Percentiles rank a stretch among this genome's conserved stretches.
Evolutionary conservation across 1,139 yeast species (phyloP).

Genomic region (Diutina rugosa): DNA sequence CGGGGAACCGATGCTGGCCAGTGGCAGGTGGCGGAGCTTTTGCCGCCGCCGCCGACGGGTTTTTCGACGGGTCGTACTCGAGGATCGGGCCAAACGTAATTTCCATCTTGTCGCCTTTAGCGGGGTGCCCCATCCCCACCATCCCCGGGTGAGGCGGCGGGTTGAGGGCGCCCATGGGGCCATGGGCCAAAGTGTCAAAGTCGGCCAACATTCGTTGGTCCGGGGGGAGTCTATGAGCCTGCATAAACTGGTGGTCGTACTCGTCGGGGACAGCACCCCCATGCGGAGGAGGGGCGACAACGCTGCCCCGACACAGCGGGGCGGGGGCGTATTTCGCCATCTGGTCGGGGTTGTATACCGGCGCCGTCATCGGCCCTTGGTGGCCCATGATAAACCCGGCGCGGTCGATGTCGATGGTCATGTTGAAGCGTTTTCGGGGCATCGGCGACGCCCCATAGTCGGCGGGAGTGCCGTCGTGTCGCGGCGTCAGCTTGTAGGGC

Average conservation of each 20-base stretch:
- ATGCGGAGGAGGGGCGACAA: neutral
- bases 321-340: neutral
- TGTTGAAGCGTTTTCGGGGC: neutral
- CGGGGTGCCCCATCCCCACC: neutral
- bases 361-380: neutral
- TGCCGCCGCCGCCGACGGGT: neutral
- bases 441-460: neutral
- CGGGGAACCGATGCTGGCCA: constrained; percentile 2
- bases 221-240: constrained; percentile 1
- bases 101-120: neutral
- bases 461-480: neutral
- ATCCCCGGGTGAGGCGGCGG: neutral
- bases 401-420: constrained; percentile 1
- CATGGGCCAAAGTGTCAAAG: neutral
- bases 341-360: neutral
- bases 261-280: neutral
- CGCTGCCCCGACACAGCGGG: neutral
- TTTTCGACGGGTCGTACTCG: constrained; percentile 1
- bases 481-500: neutral
- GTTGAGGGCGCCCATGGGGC: neutral
- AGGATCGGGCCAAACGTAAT: constrained; percentile 1
- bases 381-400: neutral
- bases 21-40: neutral
- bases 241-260: constrained; percentile 1
- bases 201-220: neutral